Evolutionary conservation across 345 rosid genomes (phyloP).

Genomic region (Lepidium sativum): DNA sequence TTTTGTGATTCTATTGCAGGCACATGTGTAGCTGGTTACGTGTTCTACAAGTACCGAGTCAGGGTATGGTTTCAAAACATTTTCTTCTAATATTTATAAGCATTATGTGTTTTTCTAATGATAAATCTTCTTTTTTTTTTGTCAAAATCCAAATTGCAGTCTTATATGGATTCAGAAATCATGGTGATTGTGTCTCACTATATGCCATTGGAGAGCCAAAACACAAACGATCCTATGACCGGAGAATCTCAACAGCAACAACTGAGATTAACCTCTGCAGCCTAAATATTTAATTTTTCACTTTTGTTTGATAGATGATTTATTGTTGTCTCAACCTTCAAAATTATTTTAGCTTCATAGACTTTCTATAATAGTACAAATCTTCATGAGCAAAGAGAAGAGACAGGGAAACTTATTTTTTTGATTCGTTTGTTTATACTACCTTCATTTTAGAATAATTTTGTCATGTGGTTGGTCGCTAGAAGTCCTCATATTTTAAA

Average conservation of each 20-base stretch:
- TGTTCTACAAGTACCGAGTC: conserved; percentile 96
- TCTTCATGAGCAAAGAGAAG: too few relatives aligned
- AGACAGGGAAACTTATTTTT: too few relatives aligned
- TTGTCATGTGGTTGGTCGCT: too few relatives aligned
- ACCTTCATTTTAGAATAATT: too few relatives aligned
- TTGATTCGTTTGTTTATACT: too few relatives aligned
- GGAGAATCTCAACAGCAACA: conserved; percentile 22
- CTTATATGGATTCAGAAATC: conserved; percentile 97
- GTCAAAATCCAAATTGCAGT: conserved; percentile 34
- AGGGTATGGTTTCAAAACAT: conserved; percentile 43
- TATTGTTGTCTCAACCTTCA: background rate
- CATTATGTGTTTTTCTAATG: background rate
- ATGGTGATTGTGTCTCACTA: conserved; percentile 98
- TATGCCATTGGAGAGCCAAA: conserved; percentile 87
- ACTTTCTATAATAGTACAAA: too few relatives aligned
- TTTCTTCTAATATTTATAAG: background rate
- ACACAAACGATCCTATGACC: conserved; percentile 23
- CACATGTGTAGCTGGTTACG: conserved; percentile 54
- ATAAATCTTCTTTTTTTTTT: background rate
- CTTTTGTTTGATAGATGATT: background rate
- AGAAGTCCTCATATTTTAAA: too few relatives aligned
- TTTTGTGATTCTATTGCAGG: conserved; percentile 45
- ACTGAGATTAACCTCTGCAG: conserved; percentile 23
- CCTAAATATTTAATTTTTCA: background rate
- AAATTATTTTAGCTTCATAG: too few relatives aligned